These are phyloP conservation scores for Myrica gale DNA, from an alignment of 306 rosid genomes.

Conservation along the genomic window DNA sequence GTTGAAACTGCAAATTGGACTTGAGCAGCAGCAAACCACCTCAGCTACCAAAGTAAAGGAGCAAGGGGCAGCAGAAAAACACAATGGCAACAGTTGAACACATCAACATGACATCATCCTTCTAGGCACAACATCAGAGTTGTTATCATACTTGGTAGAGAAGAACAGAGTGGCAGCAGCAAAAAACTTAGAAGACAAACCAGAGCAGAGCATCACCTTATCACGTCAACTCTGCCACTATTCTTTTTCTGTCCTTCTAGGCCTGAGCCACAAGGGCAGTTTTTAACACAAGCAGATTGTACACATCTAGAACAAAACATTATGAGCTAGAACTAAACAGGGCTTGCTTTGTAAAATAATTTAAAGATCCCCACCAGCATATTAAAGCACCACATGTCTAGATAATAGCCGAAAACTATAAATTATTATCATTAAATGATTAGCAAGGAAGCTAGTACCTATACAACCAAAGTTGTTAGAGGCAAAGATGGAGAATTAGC, in stretches of 20 bases:
- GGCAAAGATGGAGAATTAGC: slow-evolving; percentile 65
- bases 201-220: slow-evolving; percentile 7
- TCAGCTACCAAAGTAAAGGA: too few relatives aligned
- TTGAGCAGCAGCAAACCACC: too few relatives aligned
- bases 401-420: background rate
- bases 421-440: background rate
- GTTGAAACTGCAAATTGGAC: too few relatives aligned
- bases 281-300: background rate
- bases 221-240: background rate
- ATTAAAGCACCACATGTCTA: background rate
- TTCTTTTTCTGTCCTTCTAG: background rate
- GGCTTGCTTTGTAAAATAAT: background rate
- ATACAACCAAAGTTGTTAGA: slow-evolving; percentile 71
- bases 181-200: background rate
- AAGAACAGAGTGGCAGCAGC: too few relatives aligned
- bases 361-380: background rate
- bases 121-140: too few relatives aligned
- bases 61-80: too few relatives aligned
- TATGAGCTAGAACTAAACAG: background rate
- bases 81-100: too few relatives aligned
- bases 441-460: slow-evolving; percentile 50
- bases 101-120: too few relatives aligned
- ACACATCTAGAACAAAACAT: background rate
- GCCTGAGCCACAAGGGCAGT: background rate
- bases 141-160: too few relatives aligned